Percentiles rank a stretch among this genome's conserved stretches.
phyloP scores from a whole-genome alignment of 2,329 filamentous ascomycete species.

The Hypoxylon sp. region DNA sequence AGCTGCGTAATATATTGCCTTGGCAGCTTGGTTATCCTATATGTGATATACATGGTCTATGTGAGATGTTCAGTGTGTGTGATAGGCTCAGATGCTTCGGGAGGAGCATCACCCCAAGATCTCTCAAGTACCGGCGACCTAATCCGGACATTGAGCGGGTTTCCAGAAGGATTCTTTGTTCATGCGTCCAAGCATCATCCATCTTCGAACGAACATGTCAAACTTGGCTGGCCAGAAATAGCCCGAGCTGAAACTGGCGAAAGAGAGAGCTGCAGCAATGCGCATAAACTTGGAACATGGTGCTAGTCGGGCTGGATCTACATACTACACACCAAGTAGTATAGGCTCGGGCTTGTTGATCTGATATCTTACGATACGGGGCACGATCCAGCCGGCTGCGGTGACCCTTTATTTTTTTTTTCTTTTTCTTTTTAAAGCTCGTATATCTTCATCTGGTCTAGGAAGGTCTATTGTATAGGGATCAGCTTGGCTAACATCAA shows the following conservation, averaged over 20 bases:
- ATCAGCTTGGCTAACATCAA: neutral
- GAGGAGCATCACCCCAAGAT: conserved; percentile 1
- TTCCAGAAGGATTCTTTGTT: conserved; percentile 31
- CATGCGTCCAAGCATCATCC: conserved; percentile 26
- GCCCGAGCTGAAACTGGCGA: conserved; percentile 14
- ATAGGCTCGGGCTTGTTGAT: too few species aligned
- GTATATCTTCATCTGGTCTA: too few species aligned
- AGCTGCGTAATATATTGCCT: conserved; percentile 4
- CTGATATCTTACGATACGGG: too few species aligned
- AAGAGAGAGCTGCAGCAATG: conserved; percentile 8
- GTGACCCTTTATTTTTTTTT: too few species aligned
- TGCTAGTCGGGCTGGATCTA: conserved; percentile 18
- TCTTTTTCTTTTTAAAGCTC: too few species aligned
- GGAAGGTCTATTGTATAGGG: neutral
- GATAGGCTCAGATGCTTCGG: conserved; percentile 10
- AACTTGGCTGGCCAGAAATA: conserved; percentile 11
- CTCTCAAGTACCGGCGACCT: conserved; percentile 4
- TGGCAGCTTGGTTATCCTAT: too few species aligned
- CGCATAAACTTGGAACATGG: conserved; percentile 18
- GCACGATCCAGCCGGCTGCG: too few species aligned
- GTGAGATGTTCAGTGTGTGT: too few species aligned
- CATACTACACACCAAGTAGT: too few species aligned
- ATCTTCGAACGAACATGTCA: too few species aligned
- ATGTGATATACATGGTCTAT: too few species aligned
- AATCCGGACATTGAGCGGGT: conserved; percentile 8